Evolutionary conservation across 345 rosid species (phyloP).

Genomic region (Gossypium anomalum): DNA sequence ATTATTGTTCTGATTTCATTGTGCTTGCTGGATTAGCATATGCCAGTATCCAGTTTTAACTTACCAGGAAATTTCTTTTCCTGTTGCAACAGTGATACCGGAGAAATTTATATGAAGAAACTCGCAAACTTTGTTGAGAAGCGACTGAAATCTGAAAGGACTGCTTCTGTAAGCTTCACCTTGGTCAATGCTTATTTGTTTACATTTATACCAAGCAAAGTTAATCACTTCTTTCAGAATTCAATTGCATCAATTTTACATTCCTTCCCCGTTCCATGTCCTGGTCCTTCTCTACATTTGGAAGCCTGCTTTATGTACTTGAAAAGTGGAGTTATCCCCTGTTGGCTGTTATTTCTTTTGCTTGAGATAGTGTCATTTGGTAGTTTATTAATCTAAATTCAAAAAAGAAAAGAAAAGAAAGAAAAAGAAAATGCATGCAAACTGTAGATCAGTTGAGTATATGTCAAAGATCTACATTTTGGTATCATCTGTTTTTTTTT

Average conservation of each 20-base stretch:
- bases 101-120: conserved; percentile 85
- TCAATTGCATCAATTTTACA: background rate
- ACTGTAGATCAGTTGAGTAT: background rate
- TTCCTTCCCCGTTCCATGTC: background rate
- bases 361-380: background rate
- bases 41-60: background rate
- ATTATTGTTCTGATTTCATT: background rate
- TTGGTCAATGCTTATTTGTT: background rate
- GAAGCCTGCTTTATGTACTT: background rate
- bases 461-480: background rate
- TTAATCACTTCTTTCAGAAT: background rate
- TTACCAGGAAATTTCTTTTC: conserved; percentile 15
- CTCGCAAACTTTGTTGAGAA: conserved; percentile 87
- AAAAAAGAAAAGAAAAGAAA: background rate
- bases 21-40: background rate
- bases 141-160: conserved; percentile 87
- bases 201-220: background rate
- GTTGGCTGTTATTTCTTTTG: conserved; percentile 1
- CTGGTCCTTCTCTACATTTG: background rate
- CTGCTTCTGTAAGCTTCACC: conserved; percentile 85
- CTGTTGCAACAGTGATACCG: conserved; percentile 59
- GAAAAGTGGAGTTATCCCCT: background rate
- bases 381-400: background rate
- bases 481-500: too few relatives aligned
- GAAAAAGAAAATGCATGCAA: background rate